Base-by-base conservation (phyloP, 306 rosid genomes). In the Fagus crenata region DNA sequence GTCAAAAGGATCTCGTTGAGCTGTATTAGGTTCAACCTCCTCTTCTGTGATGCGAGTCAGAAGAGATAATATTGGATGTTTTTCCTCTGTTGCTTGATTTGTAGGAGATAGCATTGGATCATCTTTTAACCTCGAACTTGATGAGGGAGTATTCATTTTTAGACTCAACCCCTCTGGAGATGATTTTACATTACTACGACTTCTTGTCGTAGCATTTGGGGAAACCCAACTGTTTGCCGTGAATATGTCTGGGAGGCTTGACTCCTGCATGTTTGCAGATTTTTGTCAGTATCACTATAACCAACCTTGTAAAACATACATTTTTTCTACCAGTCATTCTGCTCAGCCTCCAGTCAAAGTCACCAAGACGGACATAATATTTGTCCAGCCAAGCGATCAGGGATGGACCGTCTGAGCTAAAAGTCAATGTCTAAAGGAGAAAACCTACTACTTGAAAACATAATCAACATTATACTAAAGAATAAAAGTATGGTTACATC, bases 211-310 rank as follows among this genome's bases (percentile, higher is more conserved):
- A 33, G 98, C 88, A 82, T 95, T 92, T 75, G 97, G 96, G 76
- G 98, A 88, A 85, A 92, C 86, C 97, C 91, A 87, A 74, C 90
- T 82, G 79, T 91, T 88, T 75, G 73, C 80, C 2, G 89, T 79
- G 79, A 96, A 83, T 79, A 89, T 75, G 72, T 95, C 91, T 7
- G 99, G 97, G 43, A 89, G 96, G 85, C 96, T 92, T 1, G 97
- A 92, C 64, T 96, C 99, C 99, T 96, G 91, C 46, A 74, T 80
- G 72, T 77, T 82, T 31, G 33, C 68, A 83, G n/a, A 81, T 63
- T 75, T 77, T 39, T 17, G 5, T 72, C 78, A 43, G 31, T 46
- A 60, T 49, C n/a, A 78, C 31, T 31, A 75, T 15, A 32, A 1
- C 9, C 8, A 33, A 70, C 65, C 32, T 49, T 53, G 42, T 42